These are phyloP conservation scores for Kuraishia molischiana DNA, from an alignment of 805 yeast species.

Conservation along the genomic window DNA sequence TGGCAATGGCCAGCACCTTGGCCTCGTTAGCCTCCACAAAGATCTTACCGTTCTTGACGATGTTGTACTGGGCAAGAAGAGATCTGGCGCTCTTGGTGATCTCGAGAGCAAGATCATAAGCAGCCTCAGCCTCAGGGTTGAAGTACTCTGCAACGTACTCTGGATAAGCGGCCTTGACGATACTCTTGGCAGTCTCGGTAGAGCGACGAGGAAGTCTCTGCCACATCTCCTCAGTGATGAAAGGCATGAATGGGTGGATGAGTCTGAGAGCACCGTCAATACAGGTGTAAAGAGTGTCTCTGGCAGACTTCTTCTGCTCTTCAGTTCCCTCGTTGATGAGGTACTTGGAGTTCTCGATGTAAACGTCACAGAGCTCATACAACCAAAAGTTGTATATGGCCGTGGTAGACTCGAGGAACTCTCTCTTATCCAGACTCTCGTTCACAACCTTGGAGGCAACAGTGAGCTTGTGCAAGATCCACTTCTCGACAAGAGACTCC, in stretches of 20 bases:
- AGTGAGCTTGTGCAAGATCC: constrained; percentile 87
- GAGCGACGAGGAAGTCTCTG: constrained; percentile 91
- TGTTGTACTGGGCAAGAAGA: constrained; percentile 79
- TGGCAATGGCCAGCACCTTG: constrained; percentile 40
- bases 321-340: constrained; percentile 87
- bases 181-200: constrained; percentile 58
- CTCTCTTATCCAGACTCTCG: constrained; percentile 68
- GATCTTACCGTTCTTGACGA: constrained; percentile 80
- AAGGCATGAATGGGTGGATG: constrained; percentile 99
- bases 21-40: constrained; percentile 61
- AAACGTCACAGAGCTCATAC: constrained; percentile 91
- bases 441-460: constrained; percentile 56
- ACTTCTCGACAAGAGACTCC: constrained; percentile 88
- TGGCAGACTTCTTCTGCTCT: constrained; percentile 79
- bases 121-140: constrained; percentile 55
- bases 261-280: constrained; percentile 83
- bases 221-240: constrained; percentile 96
- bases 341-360: constrained; percentile 93
- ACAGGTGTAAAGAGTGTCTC: constrained; percentile 88
- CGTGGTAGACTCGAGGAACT: constrained; percentile 80
- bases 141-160: constrained; percentile 47
- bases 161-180: constrained; percentile 78
- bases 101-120: constrained; percentile 77
- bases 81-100: constrained; percentile 91
- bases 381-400: constrained; percentile 92